Evolutionary conservation across 257 asterid species (phyloP).

Genomic region (Haberlea rhodopensis): DNA sequence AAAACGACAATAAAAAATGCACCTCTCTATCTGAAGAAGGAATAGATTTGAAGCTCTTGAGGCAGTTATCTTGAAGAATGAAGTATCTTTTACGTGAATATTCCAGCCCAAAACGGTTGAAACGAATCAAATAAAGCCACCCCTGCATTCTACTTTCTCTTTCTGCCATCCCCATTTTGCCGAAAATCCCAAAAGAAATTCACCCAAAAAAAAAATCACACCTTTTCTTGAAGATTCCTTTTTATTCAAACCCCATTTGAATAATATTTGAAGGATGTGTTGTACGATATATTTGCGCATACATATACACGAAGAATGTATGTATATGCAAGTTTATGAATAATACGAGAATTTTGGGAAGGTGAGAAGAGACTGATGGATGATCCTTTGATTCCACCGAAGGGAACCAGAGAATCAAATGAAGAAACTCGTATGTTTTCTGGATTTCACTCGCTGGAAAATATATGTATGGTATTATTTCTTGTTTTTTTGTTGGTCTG

Average conservation of each 20-base stretch:
- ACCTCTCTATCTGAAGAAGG: slow-evolving; percentile 68
- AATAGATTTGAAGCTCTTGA: slow-evolving; percentile 76
- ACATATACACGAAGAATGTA: slow-evolving; percentile 16
- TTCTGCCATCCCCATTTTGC: slow-evolving; percentile 34
- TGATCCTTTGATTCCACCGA: slow-evolving; percentile 68
- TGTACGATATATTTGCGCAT: slow-evolving; percentile 22
- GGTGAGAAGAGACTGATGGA: slow-evolving; percentile 34
- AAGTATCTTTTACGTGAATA: slow-evolving; percentile 86
- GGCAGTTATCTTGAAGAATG: slow-evolving; percentile 73
- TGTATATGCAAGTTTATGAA: slow-evolving; percentile 16
- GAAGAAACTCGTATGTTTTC: slow-evolving; percentile 26
- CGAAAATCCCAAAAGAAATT: background rate
- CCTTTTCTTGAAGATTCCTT: slow-evolving; percentile 14
- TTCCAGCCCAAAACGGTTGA: slow-evolving; percentile 70
- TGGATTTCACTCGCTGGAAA: background rate
- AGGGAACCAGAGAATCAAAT: slow-evolving; percentile 77
- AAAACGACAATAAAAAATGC: background rate
- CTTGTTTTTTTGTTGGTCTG: too few species aligned
- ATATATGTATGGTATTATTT: too few species aligned
- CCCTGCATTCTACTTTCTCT: slow-evolving; percentile 74
- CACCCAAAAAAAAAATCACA: slow-evolving; percentile 31
- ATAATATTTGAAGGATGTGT: slow-evolving; percentile 24
- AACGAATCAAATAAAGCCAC: slow-evolving; percentile 79
- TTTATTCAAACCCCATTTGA: slow-evolving; percentile 29
- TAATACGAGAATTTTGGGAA: slow-evolving; percentile 27